Evolutionary conservation across 1,284 basidiomycete species (phyloP).

Genomic region (Malassezia arunalokei): DNA sequence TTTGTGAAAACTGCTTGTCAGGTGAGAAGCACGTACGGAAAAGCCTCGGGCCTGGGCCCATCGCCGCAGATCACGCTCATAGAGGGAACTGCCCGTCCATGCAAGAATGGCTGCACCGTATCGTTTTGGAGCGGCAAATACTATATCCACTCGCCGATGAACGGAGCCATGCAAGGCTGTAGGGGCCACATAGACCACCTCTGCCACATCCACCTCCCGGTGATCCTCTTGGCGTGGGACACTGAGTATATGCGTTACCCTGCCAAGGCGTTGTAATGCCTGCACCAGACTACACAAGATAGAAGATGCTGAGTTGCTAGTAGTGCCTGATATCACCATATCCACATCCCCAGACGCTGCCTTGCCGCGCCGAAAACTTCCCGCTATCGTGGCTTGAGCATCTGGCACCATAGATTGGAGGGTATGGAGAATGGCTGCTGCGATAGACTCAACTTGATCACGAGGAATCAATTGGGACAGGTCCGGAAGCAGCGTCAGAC

Average conservation of each 20-base stretch:
- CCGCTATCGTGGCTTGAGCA: constrained; percentile 8
- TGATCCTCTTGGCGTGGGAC: constrained; percentile 1
- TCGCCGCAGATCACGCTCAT: constrained; percentile 18
- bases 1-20: constrained; percentile 6
- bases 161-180: not conserved
- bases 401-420: constrained; percentile 5
- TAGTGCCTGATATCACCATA: constrained; percentile 6
- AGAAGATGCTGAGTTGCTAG: not conserved
- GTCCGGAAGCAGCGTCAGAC: constrained; percentile 16
- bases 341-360: constrained; percentile 16
- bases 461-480: constrained; percentile 8
- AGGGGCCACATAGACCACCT: constrained; percentile 12
- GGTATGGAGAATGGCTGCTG: constrained; percentile 2
- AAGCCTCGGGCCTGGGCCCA: constrained; percentile 8
- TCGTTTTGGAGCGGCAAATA: constrained; percentile 7
- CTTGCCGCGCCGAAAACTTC: constrained; percentile 18
- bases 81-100: constrained; percentile 17
- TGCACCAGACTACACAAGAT: not conserved
- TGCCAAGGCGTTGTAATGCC: not conserved
- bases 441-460: constrained; percentile 10
- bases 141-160: constrained; percentile 17
- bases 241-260: not conserved
- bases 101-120: constrained; percentile 17
- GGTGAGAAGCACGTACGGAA: not conserved
- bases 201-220: constrained; percentile 12